Evolutionary conservation across 2,329 filamentous ascomycete genomes (phyloP).

Genomic region (Botrytis aclada): DNA sequence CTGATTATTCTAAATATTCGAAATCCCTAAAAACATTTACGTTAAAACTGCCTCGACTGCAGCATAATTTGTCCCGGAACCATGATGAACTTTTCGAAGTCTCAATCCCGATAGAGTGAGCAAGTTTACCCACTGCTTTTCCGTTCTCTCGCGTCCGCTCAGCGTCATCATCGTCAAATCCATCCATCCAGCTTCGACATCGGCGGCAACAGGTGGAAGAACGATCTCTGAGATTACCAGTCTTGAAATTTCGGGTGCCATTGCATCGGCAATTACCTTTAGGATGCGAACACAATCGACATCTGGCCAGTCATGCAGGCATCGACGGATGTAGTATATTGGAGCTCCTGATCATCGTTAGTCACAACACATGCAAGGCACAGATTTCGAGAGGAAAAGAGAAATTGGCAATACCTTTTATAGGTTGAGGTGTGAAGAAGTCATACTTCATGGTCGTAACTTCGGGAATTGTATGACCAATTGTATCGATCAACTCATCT

Average conservation of each 20-base stretch:
- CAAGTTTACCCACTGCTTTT: slow-evolving; percentile 17
- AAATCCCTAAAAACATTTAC: not conserved
- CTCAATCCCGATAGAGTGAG: slow-evolving; percentile 11
- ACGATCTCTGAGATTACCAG: slow-evolving; percentile 47
- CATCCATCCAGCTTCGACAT: slow-evolving; percentile 36
- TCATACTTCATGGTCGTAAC: slow-evolving; percentile 36
- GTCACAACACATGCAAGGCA: not conserved
- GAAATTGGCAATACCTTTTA: slow-evolving; percentile 26
- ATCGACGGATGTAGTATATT: slow-evolving; percentile 41
- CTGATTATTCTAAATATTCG: not conserved
- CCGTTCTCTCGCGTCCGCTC: slow-evolving; percentile 40
- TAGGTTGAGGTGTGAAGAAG: slow-evolving; percentile 35
- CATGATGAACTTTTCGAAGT: slow-evolving; percentile 12
- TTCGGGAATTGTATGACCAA: slow-evolving; percentile 30
- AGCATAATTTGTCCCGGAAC: slow-evolving; percentile 15
- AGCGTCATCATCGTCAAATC: slow-evolving; percentile 42
- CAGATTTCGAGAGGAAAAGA: not conserved
- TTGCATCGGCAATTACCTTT: slow-evolving; percentile 14
- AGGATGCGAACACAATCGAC: slow-evolving; percentile 27
- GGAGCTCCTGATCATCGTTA: slow-evolving; percentile 19
- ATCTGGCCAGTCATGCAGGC: slow-evolving; percentile 43
- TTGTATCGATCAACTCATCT: slow-evolving; percentile 33
- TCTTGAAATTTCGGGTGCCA: not conserved
- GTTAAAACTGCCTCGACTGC: slow-evolving; percentile 11
- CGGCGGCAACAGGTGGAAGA: slow-evolving; percentile 39